A percentile compares a stretch with the other conserved stretches of the same genome.
Conservation (phyloP, 345 rosid genomes). For the Cardamine resedifolia region DNA sequence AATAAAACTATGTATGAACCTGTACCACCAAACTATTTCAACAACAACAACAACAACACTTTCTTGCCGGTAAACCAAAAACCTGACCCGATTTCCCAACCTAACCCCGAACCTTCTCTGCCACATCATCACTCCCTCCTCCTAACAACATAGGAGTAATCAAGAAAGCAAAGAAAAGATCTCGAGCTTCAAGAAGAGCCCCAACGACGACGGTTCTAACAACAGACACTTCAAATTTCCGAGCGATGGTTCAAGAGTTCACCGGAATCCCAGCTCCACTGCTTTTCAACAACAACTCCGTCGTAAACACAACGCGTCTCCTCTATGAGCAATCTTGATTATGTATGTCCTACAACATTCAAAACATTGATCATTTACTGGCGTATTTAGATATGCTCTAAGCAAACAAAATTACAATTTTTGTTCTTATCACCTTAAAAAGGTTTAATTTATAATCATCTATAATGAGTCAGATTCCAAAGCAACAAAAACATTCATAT, state of each 20-base stretch:
- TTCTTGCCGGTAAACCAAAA: constrained; percentile 56
- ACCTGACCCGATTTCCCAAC: constrained; percentile 47
- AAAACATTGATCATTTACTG: too few relatives aligned
- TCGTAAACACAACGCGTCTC: constrained; percentile 56
- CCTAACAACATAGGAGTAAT: constrained; percentile 29
- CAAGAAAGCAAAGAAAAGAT: constrained; percentile 80
- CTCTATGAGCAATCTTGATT: too few relatives aligned
- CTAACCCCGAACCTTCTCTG: constrained; percentile 49
- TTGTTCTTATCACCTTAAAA: too few relatives aligned
- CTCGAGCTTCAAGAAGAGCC: constrained; percentile 89
- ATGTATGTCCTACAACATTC: too few relatives aligned
- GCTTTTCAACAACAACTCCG: constrained; percentile 53
- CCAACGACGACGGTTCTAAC: constrained; percentile 91
- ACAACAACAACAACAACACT: constrained; percentile 59
- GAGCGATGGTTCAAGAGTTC: constrained; percentile 98
- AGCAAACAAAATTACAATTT: too few relatives aligned
- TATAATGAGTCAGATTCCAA: too few relatives aligned
- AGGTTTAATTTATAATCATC: too few relatives aligned
- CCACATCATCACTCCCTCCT: constrained; percentile 45
- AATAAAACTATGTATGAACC: too few relatives aligned
- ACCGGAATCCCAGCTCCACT: constrained; percentile 96
- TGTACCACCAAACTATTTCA: constrained; percentile 61
- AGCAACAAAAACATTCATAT: too few relatives aligned
- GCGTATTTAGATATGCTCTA: too few relatives aligned
- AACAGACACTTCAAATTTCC: constrained; percentile 87